These are phyloP conservation scores for Macrocybe gigantea DNA, from an alignment of 768 basidiomycete genomes.

Conservation along the genomic window DNA sequence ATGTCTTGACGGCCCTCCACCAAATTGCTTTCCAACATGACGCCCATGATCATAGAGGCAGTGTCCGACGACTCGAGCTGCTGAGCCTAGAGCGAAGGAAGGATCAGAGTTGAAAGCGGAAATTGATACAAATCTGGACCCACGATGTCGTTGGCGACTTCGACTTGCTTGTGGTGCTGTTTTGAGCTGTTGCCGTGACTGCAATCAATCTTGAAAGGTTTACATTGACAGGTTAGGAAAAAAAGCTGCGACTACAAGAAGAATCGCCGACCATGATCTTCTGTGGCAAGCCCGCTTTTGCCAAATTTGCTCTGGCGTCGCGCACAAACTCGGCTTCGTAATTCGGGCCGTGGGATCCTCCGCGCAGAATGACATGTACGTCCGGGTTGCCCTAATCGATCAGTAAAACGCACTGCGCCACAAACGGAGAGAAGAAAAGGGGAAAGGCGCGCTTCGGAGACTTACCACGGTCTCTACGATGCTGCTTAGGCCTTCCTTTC, in stretches of 20 bases:
- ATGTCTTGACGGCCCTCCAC: constrained; percentile 85
- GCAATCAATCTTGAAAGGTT: constrained; percentile 72
- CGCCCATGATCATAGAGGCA: constrained; percentile 72
- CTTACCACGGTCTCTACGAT: constrained; percentile 89
- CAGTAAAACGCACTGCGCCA: background rate
- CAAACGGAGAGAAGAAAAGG: constrained; percentile 1
- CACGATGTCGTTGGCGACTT: constrained; percentile 89
- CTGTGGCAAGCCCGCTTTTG: constrained; percentile 69
- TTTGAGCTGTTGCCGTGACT: constrained; percentile 95
- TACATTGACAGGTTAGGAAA: background rate
- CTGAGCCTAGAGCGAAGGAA: constrained; percentile 41
- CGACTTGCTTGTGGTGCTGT: constrained; percentile 82
- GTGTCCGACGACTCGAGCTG: constrained; percentile 75
- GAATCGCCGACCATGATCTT: constrained; percentile 74
- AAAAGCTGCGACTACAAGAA: background rate
- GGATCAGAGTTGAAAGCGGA: constrained; percentile 9
- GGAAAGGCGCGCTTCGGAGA: constrained; percentile 1
- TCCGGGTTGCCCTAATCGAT: constrained; percentile 74
- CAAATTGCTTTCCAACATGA: constrained; percentile 95
- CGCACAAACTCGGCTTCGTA: constrained; percentile 76
- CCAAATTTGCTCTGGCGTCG: constrained; percentile 66
- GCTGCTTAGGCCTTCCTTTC: constrained; percentile 91
- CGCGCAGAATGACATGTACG: constrained; percentile 93
- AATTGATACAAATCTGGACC: constrained; percentile 18
- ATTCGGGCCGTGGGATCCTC: constrained; percentile 87